Evolutionary conservation across 768 basidiomycete genomes (phyloP).

Genomic region (Wakefieldia striispora): DNA sequence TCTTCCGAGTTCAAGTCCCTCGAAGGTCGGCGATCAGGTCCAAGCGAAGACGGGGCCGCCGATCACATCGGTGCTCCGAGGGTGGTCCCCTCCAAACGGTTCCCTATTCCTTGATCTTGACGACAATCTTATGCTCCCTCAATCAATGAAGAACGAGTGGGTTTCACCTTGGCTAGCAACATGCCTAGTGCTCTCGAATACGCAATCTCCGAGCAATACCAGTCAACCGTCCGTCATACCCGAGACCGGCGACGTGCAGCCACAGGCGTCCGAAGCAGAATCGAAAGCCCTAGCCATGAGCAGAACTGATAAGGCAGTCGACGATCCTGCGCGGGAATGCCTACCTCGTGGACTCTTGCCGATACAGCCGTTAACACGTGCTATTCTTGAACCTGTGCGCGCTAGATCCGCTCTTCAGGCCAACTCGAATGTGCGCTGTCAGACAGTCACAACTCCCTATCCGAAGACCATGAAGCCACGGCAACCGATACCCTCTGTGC

Average conservation of each 20-base stretch:
- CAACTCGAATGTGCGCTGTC: background rate
- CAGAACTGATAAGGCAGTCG: background rate
- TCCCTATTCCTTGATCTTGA: slow-evolving; percentile 26
- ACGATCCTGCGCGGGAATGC: background rate
- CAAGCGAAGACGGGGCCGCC: background rate
- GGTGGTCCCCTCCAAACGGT: slow-evolving; percentile 28
- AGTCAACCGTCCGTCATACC: background rate
- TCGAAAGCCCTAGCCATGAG: background rate
- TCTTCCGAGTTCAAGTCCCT: background rate
- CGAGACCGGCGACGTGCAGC: background rate
- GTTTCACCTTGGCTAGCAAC: slow-evolving; percentile 7
- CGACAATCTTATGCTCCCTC: slow-evolving; percentile 11
- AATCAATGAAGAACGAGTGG: slow-evolving; percentile 1
- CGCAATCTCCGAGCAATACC: background rate
- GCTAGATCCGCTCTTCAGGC: background rate
- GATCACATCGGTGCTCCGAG: slow-evolving; percentile 12
- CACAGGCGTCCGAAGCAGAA: background rate
- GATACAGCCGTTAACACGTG: background rate
- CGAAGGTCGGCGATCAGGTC: background rate
- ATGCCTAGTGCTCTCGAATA: background rate
- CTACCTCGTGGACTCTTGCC: background rate
- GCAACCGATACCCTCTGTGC: background rate
- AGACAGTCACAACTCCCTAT: background rate
- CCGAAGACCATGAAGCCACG: slow-evolving; percentile 8
- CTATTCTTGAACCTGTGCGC: slow-evolving; percentile 3